Percentiles rank a stretch among this genome's conserved stretches.
phyloP scores from a whole-genome alignment of 371 early-diverging fungal genomes.

The Mucor circinelloides region DNA sequence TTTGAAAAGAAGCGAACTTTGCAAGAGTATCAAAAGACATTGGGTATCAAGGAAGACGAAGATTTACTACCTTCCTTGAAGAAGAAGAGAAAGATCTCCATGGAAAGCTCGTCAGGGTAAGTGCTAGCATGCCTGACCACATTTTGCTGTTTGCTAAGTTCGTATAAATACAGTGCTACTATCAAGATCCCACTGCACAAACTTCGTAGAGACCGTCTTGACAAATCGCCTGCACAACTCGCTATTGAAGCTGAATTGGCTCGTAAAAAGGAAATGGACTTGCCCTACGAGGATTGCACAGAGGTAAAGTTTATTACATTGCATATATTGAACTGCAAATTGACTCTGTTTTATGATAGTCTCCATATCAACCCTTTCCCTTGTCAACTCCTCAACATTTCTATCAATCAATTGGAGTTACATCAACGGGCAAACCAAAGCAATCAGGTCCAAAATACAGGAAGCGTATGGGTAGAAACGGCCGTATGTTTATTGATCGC shows the following conservation, averaged over 20 bases:
- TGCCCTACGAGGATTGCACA: conserved; percentile 54
- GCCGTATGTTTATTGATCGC: conserved; percentile 62
- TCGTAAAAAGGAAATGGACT: conserved; percentile 45
- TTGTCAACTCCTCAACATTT: conserved; percentile 41
- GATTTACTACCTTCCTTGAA: conserved; percentile 39
- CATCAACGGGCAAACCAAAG: conserved; percentile 22
- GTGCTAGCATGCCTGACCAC: neutral
- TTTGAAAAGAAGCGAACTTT: conserved; percentile 60
- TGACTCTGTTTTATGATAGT: conserved; percentile 26
- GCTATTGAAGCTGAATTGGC: conserved; percentile 48
- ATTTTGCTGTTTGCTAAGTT: neutral
- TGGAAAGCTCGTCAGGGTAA: conserved; percentile 37
- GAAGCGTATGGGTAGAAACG: conserved; percentile 62
- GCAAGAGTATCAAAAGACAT: conserved; percentile 56
- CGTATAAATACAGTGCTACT: conserved; percentile 20
- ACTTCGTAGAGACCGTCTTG: conserved; percentile 15
- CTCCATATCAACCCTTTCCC: conserved; percentile 55
- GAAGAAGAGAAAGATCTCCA: conserved; percentile 42
- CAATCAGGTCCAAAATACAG: conserved; percentile 35
- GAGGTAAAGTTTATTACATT: conserved; percentile 31
- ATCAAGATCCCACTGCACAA: conserved; percentile 36
- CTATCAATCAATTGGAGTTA: conserved; percentile 26
- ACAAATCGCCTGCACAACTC: conserved; percentile 25
- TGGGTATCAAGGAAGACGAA: conserved; percentile 61
- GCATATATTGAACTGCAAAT: neutral